Evolutionary conservation across 1,284 basidiomycete genomes (phyloP), one percentile per base, ranked within the genome.

Genomic region (Leccinum ponderosum): DNA sequence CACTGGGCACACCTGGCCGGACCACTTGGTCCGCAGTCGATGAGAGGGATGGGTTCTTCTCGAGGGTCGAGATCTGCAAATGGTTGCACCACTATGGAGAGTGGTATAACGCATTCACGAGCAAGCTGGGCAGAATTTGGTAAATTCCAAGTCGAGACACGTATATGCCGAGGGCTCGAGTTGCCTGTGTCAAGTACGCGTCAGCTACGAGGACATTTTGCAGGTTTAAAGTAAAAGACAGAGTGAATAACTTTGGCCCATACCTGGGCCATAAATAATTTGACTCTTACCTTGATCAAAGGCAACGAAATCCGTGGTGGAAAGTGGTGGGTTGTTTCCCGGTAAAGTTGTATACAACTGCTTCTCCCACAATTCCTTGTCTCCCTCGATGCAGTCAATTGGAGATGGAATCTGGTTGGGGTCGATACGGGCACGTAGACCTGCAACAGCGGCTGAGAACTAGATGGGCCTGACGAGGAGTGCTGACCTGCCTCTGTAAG

Each of bases 331-430:
- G 66, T 89, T 87, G 44, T 82, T 83, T 47, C 89, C 92, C 0
- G 91, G 91, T 68, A 89, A 76, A 4, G 94, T 95, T 76, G 86
- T 81, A 67, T 89, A 95, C 59, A 85, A 80, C 70, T 93, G 87
- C 47, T 86, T 80, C 67, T 93, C 87, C 88, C 94, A 97, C 78
- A 86, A 80, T 60, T 88, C 85, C 68, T 93, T 87, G 80, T 98
- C 97, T 20, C 84, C 78, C 69, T 96, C 91, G 65, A 93, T 89
- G 12, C 89, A 83, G 60, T 94, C 90, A 29, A 95, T 88, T 12
- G 95, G 93, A 7, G 94, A 95, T 6, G 97, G 97, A 55, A 99
- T 90, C 75, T 98, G 95, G 65, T 83, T 86, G 3, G 93, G 90
- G 73, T 98, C 94, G 69, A 99, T 95, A 65, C 90, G 88, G 50